Conservation (phyloP, 306 rosid genomes). For the Dalbergia cultrata region DNA sequence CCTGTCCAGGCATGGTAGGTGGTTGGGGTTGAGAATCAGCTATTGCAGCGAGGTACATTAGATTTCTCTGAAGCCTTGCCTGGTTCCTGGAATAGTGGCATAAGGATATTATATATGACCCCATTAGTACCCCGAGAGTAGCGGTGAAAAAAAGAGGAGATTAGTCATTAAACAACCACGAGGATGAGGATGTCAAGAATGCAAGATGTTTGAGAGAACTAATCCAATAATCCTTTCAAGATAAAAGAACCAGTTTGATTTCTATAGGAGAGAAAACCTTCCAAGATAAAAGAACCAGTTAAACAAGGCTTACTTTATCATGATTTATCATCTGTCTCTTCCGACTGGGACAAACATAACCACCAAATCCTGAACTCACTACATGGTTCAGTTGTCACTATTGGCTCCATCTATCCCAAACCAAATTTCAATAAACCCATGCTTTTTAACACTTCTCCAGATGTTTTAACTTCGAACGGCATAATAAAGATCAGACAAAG, state of each 20-base stretch:
- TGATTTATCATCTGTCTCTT: too few species aligned
- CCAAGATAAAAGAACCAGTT: neutral
- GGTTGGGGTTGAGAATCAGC: slow-evolving; percentile 99
- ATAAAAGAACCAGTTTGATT: neutral
- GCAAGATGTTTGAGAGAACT: neutral
- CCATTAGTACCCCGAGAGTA: neutral
- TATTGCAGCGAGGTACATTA: slow-evolving; percentile 98
- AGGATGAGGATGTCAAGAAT: neutral
- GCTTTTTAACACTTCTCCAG: neutral
- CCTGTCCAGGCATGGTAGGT: slow-evolving; percentile 87
- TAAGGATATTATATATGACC: neutral
- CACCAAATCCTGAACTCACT: too few species aligned
- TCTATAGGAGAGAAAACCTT: neutral
- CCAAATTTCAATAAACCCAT: slow-evolving; percentile 10
- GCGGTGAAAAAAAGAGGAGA: neutral
- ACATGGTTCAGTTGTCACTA: neutral
- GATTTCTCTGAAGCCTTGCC: slow-evolving; percentile 95
- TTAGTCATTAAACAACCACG: neutral
- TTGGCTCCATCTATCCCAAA: neutral
- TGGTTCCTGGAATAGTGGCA: slow-evolving; percentile 73
- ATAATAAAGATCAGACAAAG: neutral
- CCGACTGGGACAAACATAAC: too few species aligned
- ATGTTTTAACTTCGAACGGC: slow-evolving; percentile 12
- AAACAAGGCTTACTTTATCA: neutral
- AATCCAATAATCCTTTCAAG: neutral